Conservation (phyloP, 192 early-diverging fungal species). For the Coemansia aciculifera region DNA sequence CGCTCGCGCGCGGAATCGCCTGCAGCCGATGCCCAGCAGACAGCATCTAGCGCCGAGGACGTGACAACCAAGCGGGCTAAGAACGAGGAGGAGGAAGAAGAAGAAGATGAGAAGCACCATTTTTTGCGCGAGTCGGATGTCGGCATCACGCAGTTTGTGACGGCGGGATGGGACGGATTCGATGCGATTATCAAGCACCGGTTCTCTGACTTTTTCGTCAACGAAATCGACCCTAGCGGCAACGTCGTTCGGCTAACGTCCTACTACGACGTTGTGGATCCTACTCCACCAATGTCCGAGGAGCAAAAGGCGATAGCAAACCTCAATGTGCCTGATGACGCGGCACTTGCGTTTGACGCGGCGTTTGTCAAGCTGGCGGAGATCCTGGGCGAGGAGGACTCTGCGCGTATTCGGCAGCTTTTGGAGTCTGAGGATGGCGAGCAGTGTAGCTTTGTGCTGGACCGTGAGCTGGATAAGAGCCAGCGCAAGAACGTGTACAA, state of each 20-base stretch:
- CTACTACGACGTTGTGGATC: constrained; percentile 34
- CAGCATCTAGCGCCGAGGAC: neutral
- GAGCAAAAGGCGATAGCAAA: constrained; percentile 34
- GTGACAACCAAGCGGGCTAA: constrained; percentile 32
- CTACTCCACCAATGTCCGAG: constrained; percentile 24
- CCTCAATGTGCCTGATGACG: constrained; percentile 34
- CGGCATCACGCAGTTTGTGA: constrained; percentile 63
- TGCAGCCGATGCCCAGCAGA: neutral
- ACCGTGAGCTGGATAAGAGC: constrained; percentile 36
- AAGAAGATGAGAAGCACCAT: neutral
- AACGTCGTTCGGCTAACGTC: constrained; percentile 68
- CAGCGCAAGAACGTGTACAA: constrained; percentile 41
- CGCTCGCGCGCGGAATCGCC: constrained; percentile 3
- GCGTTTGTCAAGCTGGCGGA: constrained; percentile 26
- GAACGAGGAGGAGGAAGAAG: neutral
- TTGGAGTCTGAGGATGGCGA: constrained; percentile 16
- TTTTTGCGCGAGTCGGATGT: constrained; percentile 62
- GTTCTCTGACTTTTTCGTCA: constrained; percentile 87
- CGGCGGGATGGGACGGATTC: constrained; percentile 37
- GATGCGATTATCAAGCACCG: constrained; percentile 61
- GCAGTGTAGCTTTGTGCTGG: constrained; percentile 26
- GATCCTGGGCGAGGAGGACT: constrained; percentile 31
- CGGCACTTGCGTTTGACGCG: constrained; percentile 24
- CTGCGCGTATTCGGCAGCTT: constrained; percentile 25
- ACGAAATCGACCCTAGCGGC: constrained; percentile 80